Base-by-base conservation (phyloP, 495 filamentous ascomycete genomes). In the Schizothecium vesticola region DNA sequence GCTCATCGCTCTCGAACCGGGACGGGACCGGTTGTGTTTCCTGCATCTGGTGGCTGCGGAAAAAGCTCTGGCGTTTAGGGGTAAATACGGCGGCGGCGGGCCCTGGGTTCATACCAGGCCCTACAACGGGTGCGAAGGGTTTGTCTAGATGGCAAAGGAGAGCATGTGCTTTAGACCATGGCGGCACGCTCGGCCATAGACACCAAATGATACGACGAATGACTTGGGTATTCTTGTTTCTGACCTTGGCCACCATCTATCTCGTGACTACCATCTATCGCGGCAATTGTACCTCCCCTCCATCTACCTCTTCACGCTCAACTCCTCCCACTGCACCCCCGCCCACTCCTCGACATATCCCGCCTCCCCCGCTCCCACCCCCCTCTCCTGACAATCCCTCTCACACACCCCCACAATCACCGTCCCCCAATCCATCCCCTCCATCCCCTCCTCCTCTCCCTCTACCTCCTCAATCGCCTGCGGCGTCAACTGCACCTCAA, bases 391-490 rank as follows among this genome's bases (percentile, higher is more conserved):
- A 71, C 70, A 80, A 69, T 73, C 72, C 72, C 51, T 76, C 73
- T 74, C 77, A 71, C 95, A 99, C 23, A 96, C 93, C 0, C 87
- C 92, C n/a, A 97, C 76, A 58, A 98, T 86, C n/a, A 99, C 84
- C 16, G 91, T 97, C 0, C 96, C 96, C 95, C 95, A 99, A 72
- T 99, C 95, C 95, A 99, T 97, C 0, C 96, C 95, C 55, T 94
- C 92, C 64, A 97, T 75, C 13, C 87, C 86, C 69, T 86, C 81
- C 66, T 92, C 88, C 4, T 92, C 92, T 7, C 82, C 87, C 81
- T 99, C 95, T 61, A 99, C 81, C 83, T 95, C 89, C 67, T 86
- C 86, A 75, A 99, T 99, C 3, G 93, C 91, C 75, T 96, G 91
- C 66, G 95, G 95, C 73, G 89, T 91, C 73, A 98, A 79, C 83